Conservation (phyloP, 148 eudicot species). For the Camellia sinensis region DNA sequence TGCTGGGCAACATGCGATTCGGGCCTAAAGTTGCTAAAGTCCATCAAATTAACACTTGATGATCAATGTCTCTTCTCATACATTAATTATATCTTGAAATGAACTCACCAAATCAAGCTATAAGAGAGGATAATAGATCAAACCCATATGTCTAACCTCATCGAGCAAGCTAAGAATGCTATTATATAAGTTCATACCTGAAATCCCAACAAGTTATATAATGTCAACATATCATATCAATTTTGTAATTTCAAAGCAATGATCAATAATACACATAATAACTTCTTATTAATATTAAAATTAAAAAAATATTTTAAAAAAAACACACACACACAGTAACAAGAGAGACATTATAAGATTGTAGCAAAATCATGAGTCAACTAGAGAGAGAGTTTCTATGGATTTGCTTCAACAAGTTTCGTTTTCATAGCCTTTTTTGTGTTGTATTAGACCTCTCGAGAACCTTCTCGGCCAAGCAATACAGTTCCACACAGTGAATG, state of each 20-base stretch:
- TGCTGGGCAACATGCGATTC: constrained; percentile 38
- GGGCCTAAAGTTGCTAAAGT: constrained; percentile 28
- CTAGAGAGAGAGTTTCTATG: neutral
- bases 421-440: neutral
- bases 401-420: neutral
- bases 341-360: no score
- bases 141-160: no score
- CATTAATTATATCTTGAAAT: neutral
- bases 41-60: constrained; percentile 18
- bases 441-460: neutral
- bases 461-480: neutral
- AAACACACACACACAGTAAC: no score
- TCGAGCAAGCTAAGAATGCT: no score
- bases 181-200: no score
- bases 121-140: no score
- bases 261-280: no score
- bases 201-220: neutral
- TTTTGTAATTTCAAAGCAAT: neutral
- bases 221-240: neutral
- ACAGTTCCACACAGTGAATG: neutral
- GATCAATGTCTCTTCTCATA: neutral
- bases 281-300: no score
- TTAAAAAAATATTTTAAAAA: no score
- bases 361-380: no score
- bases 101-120: no score